Evolutionary conservation across 345 rosid species (phyloP), one percentile per base, ranked within the genome.

Genomic region (Arabidopsis suecica): DNA sequence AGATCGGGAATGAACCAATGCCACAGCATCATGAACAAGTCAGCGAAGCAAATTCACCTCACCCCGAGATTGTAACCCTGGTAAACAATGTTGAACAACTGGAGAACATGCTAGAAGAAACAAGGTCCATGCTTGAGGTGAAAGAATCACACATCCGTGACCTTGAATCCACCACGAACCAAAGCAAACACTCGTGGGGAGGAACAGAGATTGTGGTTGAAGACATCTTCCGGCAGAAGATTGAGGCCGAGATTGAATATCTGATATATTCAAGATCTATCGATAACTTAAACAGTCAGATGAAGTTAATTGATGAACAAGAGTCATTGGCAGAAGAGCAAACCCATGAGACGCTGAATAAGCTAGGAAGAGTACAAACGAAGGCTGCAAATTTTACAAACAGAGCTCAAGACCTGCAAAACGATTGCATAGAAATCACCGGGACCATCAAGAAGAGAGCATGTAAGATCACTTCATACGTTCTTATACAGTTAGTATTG

Each of bases 241-340:
- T 88, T 1, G 93, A 89, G 81, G 91, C 91, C n/a, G 97, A 95
- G 84, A 77, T 95, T 14, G 91, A 86, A 81, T 85, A 83, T 84
- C 73, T 92, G 67, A 84, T 84, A 57, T 77, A 90, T 61, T 63
- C 70, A 18, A 82, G 71, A 70, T 79, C 86, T 5, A 37, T 87
- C 20, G 81, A 84, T 75, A 82, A 79, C 68, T 71, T 84, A 75
- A 85, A 79, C 7, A 68, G 70, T 72, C 81, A 78, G 68, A 42
- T 72, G 55, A 67, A 72, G 30, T 74, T 81, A 25, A 50, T 68
- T 14, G 81, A 80, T 78, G 84, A 82, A 51, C 80, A 82, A 74
- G 78, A 82, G 71, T 40, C 75, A 25, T 34, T 84, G 64, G 84
- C 75, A 8, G 85, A 72, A 16, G 79, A 84, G 65, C 84, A 89